Evolutionary conservation across 176 grass and related monocot species (phyloP), one percentile per base, ranked within the genome.

Genomic region (Oryza australiensis): DNA sequence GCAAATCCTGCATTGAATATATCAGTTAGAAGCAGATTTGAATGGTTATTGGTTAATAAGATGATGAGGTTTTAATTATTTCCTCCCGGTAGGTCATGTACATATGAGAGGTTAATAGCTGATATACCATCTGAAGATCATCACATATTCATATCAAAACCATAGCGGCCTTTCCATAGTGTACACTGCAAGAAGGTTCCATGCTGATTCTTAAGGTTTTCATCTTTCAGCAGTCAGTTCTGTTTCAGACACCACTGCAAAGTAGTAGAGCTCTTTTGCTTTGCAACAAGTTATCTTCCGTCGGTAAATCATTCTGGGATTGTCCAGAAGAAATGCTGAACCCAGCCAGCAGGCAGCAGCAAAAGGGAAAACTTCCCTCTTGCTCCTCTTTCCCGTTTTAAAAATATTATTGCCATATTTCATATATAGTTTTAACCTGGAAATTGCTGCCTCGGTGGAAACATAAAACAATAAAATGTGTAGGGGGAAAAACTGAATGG

Each of bases 91-190:
- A 35, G 42, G 72, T 72, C 77, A 65, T 89, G 72, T 71, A 81
- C 43, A 89, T 59, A 85, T 32, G 66, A 85, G 64, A 53, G 26
- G 30, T 3, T 23, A 76, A 80, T 80, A 70, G 70, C 53, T 32
- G 51, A 35, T 76, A 65, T 68, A 70, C 75, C 82, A 70, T 26
- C 53, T 42, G 18, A 65, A 73, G 77, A 85, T 55, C 14, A 26
- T 74, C 41, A 43, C 23, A 45, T 66, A 57, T 13, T 43, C 27
- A n/a, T 43, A 74, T 41, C 55, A 20, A 55, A n/a, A 55, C 14
- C 20, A 55, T 55, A 79, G 26, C 12, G 23, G 63, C 10, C 10
- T 23, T 79, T 48, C 9, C 63, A 24, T 15, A 23, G 12, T 43
- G 9, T 65, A 35, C 13, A 11, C 80, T 18, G 7, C 12, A 45